A percentile compares a stretch with the other conserved stretches of the same genome.
phyloP scores from a whole-genome alignment of 2,329 filamentous ascomycete genomes.

The Colletotrichum sidae region DNA sequence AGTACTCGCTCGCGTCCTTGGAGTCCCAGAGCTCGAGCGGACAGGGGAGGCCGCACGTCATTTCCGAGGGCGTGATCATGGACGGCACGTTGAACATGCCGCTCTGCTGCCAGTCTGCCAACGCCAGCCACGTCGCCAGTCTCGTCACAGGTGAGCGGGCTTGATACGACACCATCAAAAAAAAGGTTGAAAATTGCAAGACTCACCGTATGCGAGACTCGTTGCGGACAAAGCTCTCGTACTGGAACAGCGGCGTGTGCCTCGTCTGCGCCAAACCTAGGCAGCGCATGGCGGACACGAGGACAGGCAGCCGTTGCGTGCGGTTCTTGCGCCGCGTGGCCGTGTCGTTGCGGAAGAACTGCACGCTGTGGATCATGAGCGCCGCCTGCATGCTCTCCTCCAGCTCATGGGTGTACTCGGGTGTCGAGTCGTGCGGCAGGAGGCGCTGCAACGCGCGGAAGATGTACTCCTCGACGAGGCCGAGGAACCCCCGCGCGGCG shows the following conservation, averaged over 20 bases:
- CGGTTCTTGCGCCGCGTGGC: constrained; percentile 26
- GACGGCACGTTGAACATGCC: constrained; percentile 42
- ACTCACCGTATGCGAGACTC: constrained; percentile 41
- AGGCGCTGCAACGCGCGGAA: constrained; percentile 33
- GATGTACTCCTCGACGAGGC: constrained; percentile 39
- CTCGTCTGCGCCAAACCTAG: constrained; percentile 35
- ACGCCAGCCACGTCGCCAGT: constrained; percentile 40
- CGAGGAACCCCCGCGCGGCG: constrained; percentile 28
- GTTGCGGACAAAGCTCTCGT: constrained; percentile 37
- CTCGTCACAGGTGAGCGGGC: constrained; percentile 30
- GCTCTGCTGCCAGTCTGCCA: constrained; percentile 44
- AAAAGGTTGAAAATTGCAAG: too few relatives aligned
- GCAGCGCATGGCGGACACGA: constrained; percentile 39
- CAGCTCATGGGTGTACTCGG: constrained; percentile 18
- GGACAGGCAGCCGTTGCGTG: constrained; percentile 36
- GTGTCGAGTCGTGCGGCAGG: constrained; percentile 16
- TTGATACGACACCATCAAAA: not conserved
- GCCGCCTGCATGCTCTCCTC: constrained; percentile 42
- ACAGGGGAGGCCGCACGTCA: constrained; percentile 43
- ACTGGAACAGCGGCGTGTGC: constrained; percentile 28
- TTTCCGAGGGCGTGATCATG: constrained; percentile 40
- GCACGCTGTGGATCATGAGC: constrained; percentile 39
- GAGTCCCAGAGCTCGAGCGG: constrained; percentile 43
- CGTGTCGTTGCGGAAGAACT: constrained; percentile 39
- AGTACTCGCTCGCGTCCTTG: constrained; percentile 37